Evolutionary conservation across 148 eudicot species (phyloP).

Genomic region (Dianthus caryophyllus): DNA sequence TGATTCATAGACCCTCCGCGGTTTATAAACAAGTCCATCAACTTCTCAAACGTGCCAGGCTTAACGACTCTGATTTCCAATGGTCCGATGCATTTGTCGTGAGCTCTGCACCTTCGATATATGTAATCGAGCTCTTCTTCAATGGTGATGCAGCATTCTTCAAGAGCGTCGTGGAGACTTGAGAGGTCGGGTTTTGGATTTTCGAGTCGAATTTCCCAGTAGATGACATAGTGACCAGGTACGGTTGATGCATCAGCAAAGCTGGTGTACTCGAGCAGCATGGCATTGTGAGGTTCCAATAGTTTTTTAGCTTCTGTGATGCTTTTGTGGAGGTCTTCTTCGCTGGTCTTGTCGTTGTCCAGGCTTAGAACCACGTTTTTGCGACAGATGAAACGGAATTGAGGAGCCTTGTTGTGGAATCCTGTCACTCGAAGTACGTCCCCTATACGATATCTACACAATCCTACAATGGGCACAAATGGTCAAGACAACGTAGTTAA

Average conservation of each 20-base stretch:
- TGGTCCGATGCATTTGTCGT: constrained; percentile 63
- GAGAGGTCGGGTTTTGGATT: neutral
- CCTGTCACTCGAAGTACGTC: constrained; percentile 78
- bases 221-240: constrained; percentile 80
- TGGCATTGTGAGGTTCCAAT: constrained; percentile 44
- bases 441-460: constrained; percentile 62
- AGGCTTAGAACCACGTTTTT: constrained; percentile 69
- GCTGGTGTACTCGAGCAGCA: constrained; percentile 68
- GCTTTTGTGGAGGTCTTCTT: constrained; percentile 65
- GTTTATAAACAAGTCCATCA: constrained; percentile 63
- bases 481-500: neutral
- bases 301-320: constrained; percentile 50
- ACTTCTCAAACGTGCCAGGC: constrained; percentile 54
- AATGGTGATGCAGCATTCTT: constrained; percentile 58
- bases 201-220: constrained; percentile 48
- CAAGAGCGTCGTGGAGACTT: constrained; percentile 23
- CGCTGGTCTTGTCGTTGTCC: constrained; percentile 71
- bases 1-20: constrained; percentile 76
- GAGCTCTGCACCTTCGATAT: constrained; percentile 52
- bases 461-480: constrained; percentile 32
- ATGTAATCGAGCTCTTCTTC: constrained; percentile 63
- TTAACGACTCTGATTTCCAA: constrained; percentile 63
- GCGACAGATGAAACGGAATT: constrained; percentile 71
- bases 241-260: constrained; percentile 54
- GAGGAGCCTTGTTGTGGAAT: constrained; percentile 67